phyloP scores from a whole-genome alignment of 2,329 filamentous ascomycete genomes.

The Arthrinium phaeospermum region DNA sequence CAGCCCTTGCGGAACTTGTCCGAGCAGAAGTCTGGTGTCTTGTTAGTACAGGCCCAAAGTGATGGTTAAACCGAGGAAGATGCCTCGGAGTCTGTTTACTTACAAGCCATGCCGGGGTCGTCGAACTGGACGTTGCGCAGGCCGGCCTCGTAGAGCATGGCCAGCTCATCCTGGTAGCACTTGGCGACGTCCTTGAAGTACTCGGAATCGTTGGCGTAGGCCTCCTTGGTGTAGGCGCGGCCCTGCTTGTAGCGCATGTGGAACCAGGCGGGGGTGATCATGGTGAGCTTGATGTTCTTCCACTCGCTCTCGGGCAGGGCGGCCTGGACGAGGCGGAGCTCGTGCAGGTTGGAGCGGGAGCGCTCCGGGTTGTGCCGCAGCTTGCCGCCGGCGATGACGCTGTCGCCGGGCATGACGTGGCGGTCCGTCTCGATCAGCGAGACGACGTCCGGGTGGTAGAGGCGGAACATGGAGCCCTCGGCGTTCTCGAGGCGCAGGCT shows the following conservation, averaged over 20 bases:
- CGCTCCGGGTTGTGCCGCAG: slow-evolving; percentile 49
- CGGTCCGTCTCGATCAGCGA: slow-evolving; percentile 57
- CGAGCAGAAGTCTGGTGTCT: slow-evolving; percentile 69
- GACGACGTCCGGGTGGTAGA: slow-evolving; percentile 61
- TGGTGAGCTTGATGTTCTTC: slow-evolving; percentile 58
- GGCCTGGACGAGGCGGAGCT: slow-evolving; percentile 54
- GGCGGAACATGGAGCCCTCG: slow-evolving; percentile 56
- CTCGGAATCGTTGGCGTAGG: slow-evolving; percentile 62
- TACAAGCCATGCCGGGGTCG: slow-evolving; percentile 71
- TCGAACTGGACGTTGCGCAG: slow-evolving; percentile 72
- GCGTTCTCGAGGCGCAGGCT: slow-evolving; percentile 55
- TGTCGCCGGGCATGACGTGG: slow-evolving; percentile 62
- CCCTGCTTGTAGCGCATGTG: slow-evolving; percentile 64
- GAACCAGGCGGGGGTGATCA: slow-evolving; percentile 60
- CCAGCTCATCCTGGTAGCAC: slow-evolving; percentile 68
- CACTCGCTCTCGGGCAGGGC: slow-evolving; percentile 53
- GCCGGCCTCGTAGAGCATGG: slow-evolving; percentile 65
- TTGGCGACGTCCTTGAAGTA: slow-evolving; percentile 70
- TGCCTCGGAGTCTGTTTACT: too few species aligned
- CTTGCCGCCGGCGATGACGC: slow-evolving; percentile 57
- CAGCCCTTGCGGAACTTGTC: slow-evolving; percentile 74
- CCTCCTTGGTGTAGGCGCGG: slow-evolving; percentile 60
- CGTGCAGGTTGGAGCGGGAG: slow-evolving; percentile 54
- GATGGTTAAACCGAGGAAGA: too few species aligned
- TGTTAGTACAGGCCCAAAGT: not conserved